A percentile compares a stretch with the other conserved stretches of the same genome.
phyloP scores from a whole-genome alignment of 306 rosid species.

The Astragalus glycyphyllos region DNA sequence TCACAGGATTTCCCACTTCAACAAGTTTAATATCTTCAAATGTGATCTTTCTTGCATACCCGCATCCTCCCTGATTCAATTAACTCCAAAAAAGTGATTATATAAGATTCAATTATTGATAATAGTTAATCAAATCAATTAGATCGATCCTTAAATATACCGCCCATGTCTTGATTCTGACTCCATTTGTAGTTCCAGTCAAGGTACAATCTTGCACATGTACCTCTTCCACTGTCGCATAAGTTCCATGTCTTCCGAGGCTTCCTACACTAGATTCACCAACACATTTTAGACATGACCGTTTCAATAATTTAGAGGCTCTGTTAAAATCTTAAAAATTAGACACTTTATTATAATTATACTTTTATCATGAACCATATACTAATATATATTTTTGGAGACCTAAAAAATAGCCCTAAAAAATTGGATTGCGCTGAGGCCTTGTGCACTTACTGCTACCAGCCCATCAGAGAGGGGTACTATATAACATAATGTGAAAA shows the following conservation, averaged over 20 bases:
- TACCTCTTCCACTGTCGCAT: slow-evolving; percentile 49
- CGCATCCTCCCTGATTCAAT: slow-evolving; percentile 52
- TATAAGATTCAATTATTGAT: background rate
- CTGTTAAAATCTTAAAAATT: no score
- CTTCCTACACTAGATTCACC: slow-evolving; percentile 57
- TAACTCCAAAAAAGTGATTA: background rate
- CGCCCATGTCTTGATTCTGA: slow-evolving; percentile 65
- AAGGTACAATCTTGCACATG: slow-evolving; percentile 54
- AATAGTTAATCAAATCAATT: background rate
- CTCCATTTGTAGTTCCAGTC: slow-evolving; percentile 52
- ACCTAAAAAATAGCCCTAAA: no score
- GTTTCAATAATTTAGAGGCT: no score
- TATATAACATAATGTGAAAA: no score
- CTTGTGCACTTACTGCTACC: no score
- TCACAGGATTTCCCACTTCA: slow-evolving; percentile 41
- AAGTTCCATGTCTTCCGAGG: slow-evolving; percentile 44
- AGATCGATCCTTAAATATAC: slow-evolving; percentile 6
- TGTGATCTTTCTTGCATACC: slow-evolving; percentile 56
- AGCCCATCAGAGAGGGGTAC: no score
- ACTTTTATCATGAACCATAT: no score
- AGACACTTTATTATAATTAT: no score
- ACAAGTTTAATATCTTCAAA: slow-evolving; percentile 47
- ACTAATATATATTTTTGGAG: no score
- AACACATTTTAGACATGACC: no score
- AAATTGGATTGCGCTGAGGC: no score